Percentiles rank a stretch among this genome's conserved stretches.
Evolutionary conservation across 148 eudicot genomes (phyloP).

Genomic region (Silene conica): DNA sequence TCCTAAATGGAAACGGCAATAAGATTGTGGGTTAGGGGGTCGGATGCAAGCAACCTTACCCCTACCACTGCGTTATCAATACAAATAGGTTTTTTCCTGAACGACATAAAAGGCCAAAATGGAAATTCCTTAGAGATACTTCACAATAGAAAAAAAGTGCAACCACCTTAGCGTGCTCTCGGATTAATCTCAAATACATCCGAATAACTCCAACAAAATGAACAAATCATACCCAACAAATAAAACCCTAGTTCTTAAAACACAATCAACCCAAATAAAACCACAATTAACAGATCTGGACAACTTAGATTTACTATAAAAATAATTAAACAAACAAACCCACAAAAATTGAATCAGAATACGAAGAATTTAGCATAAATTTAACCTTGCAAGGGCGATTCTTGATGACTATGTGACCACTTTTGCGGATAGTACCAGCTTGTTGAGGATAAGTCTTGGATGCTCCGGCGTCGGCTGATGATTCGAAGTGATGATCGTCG

Average conservation of each 20-base stretch:
- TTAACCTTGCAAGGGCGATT: conserved; percentile 29
- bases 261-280: neutral
- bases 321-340: neutral
- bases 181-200: too few species aligned
- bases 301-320: neutral
- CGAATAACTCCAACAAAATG: neutral
- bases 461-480: conserved; percentile 31
- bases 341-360: neutral
- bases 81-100: too few species aligned
- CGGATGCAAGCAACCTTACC: too few species aligned
- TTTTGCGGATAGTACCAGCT: conserved; percentile 30
- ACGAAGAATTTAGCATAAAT: neutral
- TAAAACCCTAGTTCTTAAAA: neutral
- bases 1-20: too few species aligned
- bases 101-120: too few species aligned
- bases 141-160: too few species aligned
- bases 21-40: too few species aligned
- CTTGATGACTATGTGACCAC: conserved; percentile 28
- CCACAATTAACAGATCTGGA: neutral
- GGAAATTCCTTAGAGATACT: too few species aligned
- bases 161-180: too few species aligned
- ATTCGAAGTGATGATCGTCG: conserved; percentile 32
- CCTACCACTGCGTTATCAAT: too few species aligned
- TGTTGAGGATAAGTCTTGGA: conserved; percentile 31
- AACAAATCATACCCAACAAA: neutral